These are phyloP conservation scores for Phytophthora palmivora DNA, from an alignment of 352 stramenopile genomes.

Conservation along the genomic window DNA sequence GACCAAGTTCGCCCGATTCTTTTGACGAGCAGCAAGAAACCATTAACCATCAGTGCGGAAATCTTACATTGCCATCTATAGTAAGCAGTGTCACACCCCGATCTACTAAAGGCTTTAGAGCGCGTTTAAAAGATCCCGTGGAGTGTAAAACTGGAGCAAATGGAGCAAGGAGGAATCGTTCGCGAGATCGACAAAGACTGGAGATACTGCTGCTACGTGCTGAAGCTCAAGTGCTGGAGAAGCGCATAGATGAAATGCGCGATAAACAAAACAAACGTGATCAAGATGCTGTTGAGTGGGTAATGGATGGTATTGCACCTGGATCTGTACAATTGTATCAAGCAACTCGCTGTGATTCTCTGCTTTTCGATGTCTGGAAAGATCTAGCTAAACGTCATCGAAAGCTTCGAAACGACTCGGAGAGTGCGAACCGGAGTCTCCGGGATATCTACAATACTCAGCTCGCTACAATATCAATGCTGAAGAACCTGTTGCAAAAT, in stretches of 20 bases:
- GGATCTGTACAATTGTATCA: background rate
- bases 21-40: too few species aligned
- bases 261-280: background rate
- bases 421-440: background rate
- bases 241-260: background rate
- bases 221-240: slow-evolving; percentile 2
- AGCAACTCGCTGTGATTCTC: background rate
- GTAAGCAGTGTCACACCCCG: background rate
- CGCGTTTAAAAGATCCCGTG: background rate
- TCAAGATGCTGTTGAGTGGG: background rate
- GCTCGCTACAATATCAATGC: background rate
- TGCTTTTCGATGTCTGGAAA: slow-evolving; percentile 4
- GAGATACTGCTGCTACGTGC: slow-evolving; percentile 4
- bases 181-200: slow-evolving; percentile 6
- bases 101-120: background rate
- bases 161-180: background rate
- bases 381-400: background rate
- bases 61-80: too few species aligned
- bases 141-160: background rate
- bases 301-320: background rate
- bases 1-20: too few species aligned
- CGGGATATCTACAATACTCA: background rate
- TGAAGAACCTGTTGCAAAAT: background rate
- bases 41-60: too few species aligned
- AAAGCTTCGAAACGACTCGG: background rate